Base-by-base conservation (phyloP, 2,329 filamentous ascomycete genomes). In the Biscogniauxia mediterranea region DNA sequence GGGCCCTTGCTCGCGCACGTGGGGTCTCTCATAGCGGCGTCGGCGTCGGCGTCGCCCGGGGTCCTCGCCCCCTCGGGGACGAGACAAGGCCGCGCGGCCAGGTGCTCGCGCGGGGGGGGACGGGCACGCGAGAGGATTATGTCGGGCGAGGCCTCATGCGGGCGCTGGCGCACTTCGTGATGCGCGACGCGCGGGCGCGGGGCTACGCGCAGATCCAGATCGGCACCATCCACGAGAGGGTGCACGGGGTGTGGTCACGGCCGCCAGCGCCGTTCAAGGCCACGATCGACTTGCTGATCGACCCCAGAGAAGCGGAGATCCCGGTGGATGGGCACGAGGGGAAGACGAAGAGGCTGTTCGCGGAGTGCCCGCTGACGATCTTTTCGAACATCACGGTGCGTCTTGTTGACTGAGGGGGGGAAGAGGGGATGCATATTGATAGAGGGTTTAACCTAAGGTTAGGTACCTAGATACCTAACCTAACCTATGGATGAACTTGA, bases 191-290 rank as follows among this genome's bases (percentile, higher is more conserved):
- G 62, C 63, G 66, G 52, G 64, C 65, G 2, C 59, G 56, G 55
- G 68, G 68, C 28, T 70, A 61, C 55, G 59, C 61, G 58, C 64
- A 58, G 54, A 68, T 69, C 21, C 61, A 67, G 55, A 64, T 68
- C 50, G 58, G 53, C 52, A 61, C 61, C 21, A 60, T 60, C 51
- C 59, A 60, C 15, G 61, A 63, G 17, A 59, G 61, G 42, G 60
- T 66, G 51, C 61, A 64, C 25, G 56, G 54, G 17, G 57, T 68
- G 1, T 67, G 63, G 64, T 55, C 59, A 11, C 64, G 64, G 19
- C 64, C 66, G 15, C 66, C 66, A 9, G 58, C 57, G 52, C 66
- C 66, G 11, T 66, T 42, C 19, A 53, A 15, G n/a, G 56, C 50
- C 7, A 52, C 53, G 28, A n/a, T 59, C 17, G 23, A 38, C 19